phyloP scores from a whole-genome alignment of 2,329 filamentous ascomycete genomes.

The Fusarium sp. region DNA sequence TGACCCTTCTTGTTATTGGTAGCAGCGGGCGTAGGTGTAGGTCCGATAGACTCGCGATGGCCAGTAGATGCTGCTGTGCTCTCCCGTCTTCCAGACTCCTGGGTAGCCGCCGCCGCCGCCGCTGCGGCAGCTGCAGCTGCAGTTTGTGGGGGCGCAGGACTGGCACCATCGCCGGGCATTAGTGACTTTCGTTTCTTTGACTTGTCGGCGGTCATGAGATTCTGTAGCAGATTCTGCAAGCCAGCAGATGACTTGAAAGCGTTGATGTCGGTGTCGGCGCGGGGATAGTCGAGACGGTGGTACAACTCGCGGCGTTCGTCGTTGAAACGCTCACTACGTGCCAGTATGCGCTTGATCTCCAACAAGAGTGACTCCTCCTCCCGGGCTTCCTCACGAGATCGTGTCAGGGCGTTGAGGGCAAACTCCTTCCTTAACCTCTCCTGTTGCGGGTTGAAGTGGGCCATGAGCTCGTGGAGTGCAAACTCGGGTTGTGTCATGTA shows the following conservation, averaged over 20 bases:
- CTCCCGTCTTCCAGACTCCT: slow-evolving; percentile 60
- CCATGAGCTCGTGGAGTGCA: slow-evolving; percentile 84
- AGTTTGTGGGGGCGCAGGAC: slow-evolving; percentile 54
- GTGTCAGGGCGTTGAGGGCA: slow-evolving; percentile 81
- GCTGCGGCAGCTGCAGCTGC: slow-evolving; percentile 29
- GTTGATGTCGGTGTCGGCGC: slow-evolving; percentile 75
- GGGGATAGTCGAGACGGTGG: slow-evolving; percentile 85
- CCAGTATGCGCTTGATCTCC: slow-evolving; percentile 92
- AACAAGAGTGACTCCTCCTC: slow-evolving; percentile 92
- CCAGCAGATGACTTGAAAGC: slow-evolving; percentile 86
- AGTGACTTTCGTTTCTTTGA: slow-evolving; percentile 87
- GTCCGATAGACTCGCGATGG: slow-evolving; percentile 50
- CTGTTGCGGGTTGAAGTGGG: slow-evolving; percentile 84
- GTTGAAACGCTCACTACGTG: slow-evolving; percentile 86
- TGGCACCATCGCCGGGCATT: slow-evolving; percentile 69
- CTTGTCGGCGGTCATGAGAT: slow-evolving; percentile 85
- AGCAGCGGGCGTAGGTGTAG: slow-evolving; percentile 50
- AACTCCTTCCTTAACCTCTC: slow-evolving; percentile 88
- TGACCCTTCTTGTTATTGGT: slow-evolving; percentile 64
- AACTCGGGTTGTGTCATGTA: slow-evolving; percentile 92
- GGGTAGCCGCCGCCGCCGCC: slow-evolving; percentile 49
- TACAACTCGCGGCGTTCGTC: slow-evolving; percentile 90
- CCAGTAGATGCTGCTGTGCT: slow-evolving; percentile 63
- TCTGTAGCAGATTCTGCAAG: slow-evolving; percentile 83
- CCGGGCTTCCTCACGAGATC: slow-evolving; percentile 87